phyloP scores from a whole-genome alignment of 495 filamentous ascomycete genomes.

The Lophium mytilinum region DNA sequence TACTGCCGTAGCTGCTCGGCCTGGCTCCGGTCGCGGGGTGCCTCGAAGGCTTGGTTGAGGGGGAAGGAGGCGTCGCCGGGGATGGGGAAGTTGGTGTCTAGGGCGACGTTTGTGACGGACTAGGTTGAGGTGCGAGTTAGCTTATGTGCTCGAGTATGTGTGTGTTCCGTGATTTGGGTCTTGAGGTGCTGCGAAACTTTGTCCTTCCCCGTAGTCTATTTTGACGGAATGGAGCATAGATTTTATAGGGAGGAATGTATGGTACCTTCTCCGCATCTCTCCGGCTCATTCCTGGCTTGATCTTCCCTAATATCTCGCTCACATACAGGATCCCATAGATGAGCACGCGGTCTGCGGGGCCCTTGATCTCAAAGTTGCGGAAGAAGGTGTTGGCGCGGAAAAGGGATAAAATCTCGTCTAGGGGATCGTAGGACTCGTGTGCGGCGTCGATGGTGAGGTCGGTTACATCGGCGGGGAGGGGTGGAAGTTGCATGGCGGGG shows the following conservation, averaged over 20 bases:
- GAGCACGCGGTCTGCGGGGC: slow-evolving; percentile 84
- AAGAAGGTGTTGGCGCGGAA: slow-evolving; percentile 99
- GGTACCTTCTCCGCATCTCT: slow-evolving; percentile 40
- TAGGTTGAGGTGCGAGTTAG: slow-evolving; percentile 16
- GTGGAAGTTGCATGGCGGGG: slow-evolving; percentile 75
- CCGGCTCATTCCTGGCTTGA: slow-evolving; percentile 59
- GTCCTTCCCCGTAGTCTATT: no score
- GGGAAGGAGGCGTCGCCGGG: slow-evolving; percentile 93
- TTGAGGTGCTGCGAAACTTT: no score
- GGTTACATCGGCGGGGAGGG: slow-evolving; percentile 59
- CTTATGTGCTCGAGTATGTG: no score
- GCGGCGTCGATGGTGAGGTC: slow-evolving; percentile 70
- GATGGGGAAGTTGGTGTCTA: slow-evolving; percentile 83
- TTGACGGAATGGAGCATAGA: no score
- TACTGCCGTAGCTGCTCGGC: slow-evolving; percentile 82
- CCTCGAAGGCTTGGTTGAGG: slow-evolving; percentile 76
- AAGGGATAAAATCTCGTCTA: slow-evolving; percentile 85
- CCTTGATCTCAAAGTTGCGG: slow-evolving; percentile 98
- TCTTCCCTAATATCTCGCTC: slow-evolving; percentile 76
- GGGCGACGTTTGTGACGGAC: slow-evolving; percentile 60
- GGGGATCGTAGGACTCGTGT: slow-evolving; percentile 82
- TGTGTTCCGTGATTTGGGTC: no score
- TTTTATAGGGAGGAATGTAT: background rate
- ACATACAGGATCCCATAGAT: slow-evolving; percentile 96
- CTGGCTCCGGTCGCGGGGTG: slow-evolving; percentile 76